These are phyloP conservation scores for Pestalotiopsis fici DNA, from an alignment of 2,329 filamentous ascomycete genomes.

Conservation along the genomic window DNA sequence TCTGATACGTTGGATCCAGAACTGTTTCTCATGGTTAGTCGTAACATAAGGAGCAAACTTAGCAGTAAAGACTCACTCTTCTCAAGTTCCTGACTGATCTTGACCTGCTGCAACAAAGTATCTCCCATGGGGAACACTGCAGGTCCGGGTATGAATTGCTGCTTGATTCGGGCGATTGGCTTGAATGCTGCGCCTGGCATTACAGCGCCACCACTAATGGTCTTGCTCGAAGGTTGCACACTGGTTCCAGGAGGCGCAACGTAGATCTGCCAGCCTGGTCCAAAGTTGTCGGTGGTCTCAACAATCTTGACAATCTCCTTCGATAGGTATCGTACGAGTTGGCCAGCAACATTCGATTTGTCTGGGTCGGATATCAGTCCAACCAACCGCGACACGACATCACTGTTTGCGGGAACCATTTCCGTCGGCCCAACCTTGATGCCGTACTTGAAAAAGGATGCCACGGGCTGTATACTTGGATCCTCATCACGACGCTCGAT, in stretches of 20 bases:
- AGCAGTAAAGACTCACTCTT: slow-evolving; percentile 19
- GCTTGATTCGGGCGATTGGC: slow-evolving; percentile 18
- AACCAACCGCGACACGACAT: not conserved
- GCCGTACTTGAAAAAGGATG: not conserved
- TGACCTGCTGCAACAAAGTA: slow-evolving; percentile 33
- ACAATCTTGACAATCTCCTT: not conserved
- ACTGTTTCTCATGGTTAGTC: not conserved
- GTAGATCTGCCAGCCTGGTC: not conserved
- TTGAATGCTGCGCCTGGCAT: slow-evolving; percentile 6
- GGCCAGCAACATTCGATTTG: not conserved
- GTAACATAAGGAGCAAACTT: not conserved
- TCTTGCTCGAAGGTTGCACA: not conserved
- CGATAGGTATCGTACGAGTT: not conserved
- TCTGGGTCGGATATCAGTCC: slow-evolving; percentile 6
- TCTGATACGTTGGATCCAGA: not conserved
- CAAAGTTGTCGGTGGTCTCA: not conserved
- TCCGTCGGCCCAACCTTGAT: slow-evolving; percentile 1
- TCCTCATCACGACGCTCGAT: slow-evolving; percentile 28
- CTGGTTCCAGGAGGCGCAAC: not conserved
- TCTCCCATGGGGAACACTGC: slow-evolving; percentile 38
- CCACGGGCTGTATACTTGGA: slow-evolving; percentile 8
- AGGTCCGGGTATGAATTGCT: slow-evolving; percentile 28
- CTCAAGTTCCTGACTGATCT: slow-evolving; percentile 24
- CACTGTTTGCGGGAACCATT: not conserved
- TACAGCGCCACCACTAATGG: not conserved